phyloP scores from a whole-genome alignment of 169 alveolate genomes.

The Babesia ovis region DNA sequence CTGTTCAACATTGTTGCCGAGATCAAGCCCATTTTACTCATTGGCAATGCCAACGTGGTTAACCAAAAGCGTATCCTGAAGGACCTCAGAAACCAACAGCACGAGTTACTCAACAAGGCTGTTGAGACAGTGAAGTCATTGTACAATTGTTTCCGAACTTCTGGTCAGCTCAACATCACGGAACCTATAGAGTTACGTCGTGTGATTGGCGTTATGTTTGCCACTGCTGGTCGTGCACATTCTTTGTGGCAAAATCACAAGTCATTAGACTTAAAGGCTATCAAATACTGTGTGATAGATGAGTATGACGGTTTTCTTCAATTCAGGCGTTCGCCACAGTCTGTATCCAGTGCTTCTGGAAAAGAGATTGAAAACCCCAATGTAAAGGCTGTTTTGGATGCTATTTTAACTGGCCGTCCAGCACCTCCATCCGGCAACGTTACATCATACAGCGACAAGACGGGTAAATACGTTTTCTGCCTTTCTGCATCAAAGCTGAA shows the following conservation, averaged over 20 bases:
- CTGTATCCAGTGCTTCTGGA: neutral
- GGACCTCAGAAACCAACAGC: slow-evolving; percentile 18
- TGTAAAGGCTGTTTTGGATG: slow-evolving; percentile 18
- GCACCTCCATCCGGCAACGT: neutral
- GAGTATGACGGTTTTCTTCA: slow-evolving; percentile 57
- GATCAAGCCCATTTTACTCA: slow-evolving; percentile 42
- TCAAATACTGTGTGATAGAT: slow-evolving; percentile 48
- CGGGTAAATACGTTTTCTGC: slow-evolving; percentile 39
- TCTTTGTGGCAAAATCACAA: slow-evolving; percentile 39
- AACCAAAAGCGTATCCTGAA: slow-evolving; percentile 35
- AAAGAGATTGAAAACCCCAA: slow-evolving; percentile 18
- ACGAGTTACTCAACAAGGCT: slow-evolving; percentile 14
- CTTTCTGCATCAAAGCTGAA: slow-evolving; percentile 50
- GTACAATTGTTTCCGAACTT: neutral
- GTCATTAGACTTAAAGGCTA: slow-evolving; percentile 9
- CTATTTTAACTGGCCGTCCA: slow-evolving; percentile 8
- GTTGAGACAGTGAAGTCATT: neutral
- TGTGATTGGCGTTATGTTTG: slow-evolving; percentile 33
- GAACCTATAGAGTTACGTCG: slow-evolving; percentile 10
- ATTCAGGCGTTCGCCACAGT: neutral
- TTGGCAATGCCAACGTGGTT: slow-evolving; percentile 53
- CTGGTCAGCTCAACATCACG: neutral
- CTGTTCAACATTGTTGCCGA: slow-evolving; percentile 2
- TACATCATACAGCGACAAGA: neutral
- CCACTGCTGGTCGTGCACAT: slow-evolving; percentile 49